Conservation (phyloP, 2,329 filamentous ascomycete species). For the Sporothrix dimorphospora region DNA sequence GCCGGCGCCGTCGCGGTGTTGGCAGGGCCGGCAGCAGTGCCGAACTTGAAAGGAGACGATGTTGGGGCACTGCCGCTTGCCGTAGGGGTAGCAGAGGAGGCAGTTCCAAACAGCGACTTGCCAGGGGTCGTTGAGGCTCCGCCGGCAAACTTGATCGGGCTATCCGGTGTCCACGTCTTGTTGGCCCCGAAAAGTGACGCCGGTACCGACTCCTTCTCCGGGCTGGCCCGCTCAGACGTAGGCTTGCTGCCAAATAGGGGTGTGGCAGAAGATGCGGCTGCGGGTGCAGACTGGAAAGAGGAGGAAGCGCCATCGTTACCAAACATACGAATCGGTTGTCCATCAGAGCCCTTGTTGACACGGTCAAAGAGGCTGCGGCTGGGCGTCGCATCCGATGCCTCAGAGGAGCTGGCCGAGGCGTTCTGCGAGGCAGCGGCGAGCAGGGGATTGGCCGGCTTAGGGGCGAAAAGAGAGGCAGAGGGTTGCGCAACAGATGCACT, state of each 20-base stretch:
- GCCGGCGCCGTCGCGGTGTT: background rate
- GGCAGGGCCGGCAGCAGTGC: slow-evolving; percentile 21
- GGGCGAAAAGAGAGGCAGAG: slow-evolving; percentile 39
- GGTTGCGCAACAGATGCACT: slow-evolving; percentile 48
- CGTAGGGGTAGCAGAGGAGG: background rate
- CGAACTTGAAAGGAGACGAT: slow-evolving; percentile 27
- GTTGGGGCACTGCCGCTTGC: background rate
- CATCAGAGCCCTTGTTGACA: slow-evolving; percentile 54
- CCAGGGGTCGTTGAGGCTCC: slow-evolving; percentile 28
- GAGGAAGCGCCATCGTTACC: slow-evolving; percentile 38
- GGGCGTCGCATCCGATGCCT: slow-evolving; percentile 50
- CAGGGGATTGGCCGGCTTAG: slow-evolving; percentile 37
- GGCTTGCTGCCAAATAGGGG: slow-evolving; percentile 38
- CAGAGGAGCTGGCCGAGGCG: slow-evolving; percentile 45
- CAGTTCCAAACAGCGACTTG: slow-evolving; percentile 32
- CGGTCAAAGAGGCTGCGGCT: slow-evolving; percentile 60
- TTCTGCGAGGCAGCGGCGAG: slow-evolving; percentile 27
- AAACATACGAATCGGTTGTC: slow-evolving; percentile 52
- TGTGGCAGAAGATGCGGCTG: slow-evolving; percentile 3
- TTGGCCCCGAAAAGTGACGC: slow-evolving; percentile 40
- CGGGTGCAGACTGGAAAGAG: background rate
- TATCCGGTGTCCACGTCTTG: slow-evolving; percentile 54
- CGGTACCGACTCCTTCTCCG: slow-evolving; percentile 44
- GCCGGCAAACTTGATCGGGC: slow-evolving; percentile 58
- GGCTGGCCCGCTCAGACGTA: slow-evolving; percentile 48